Evolutionary conservation across 192 early-diverging fungal genomes (phyloP), one percentile per base, ranked within the genome.

Genomic region (Allomyces macrogynus): DNA sequence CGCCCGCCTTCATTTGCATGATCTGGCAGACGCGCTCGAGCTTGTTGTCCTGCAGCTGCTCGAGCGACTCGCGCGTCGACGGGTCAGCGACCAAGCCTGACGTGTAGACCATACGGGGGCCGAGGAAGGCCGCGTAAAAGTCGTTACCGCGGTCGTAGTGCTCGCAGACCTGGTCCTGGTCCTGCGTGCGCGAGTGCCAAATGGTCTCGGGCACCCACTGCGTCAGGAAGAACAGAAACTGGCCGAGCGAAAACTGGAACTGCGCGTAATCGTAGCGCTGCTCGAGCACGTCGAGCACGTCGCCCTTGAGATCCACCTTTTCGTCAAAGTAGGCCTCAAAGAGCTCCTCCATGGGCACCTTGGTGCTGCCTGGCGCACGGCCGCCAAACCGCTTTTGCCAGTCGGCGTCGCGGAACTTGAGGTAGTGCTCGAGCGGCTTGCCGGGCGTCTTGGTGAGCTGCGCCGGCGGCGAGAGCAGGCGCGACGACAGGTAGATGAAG

Each of bases 61-160:
- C 95, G 64, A 98, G 78, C 43, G 89, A 83, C 77, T 98, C 90
- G 66, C 80, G 76, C 68, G 79, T 77, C 69, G 68, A 80, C 10
- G 73, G 64, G 66, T 91, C 87, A 70, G 84, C 81, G 67, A 95
- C 84, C 64, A 98, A 86, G 61, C 90, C 95, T 62, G 91, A 93
- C 22, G 95, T 98, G 78, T 98, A 98, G 63, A 94, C 80, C 95
- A 98, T 98, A 68, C 80, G 80, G 57, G 87, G 86, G 61, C 95
- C 95, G 63, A 98, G 73, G 79, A 94, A 94, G 27, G 89, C 89
- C 24, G 83, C 87, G 75, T 95, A 95, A 68, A 98, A 98, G 73
- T 98, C 95, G 78, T 98, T 88, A 64, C 95, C 95, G 67, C 95
- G 87, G 77, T 98, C 95, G 75, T 98, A 98, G 80, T 95, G 91